Evolutionary conservation across 1,284 basidiomycete species (phyloP).

Genomic region (Mycena sp.): DNA sequence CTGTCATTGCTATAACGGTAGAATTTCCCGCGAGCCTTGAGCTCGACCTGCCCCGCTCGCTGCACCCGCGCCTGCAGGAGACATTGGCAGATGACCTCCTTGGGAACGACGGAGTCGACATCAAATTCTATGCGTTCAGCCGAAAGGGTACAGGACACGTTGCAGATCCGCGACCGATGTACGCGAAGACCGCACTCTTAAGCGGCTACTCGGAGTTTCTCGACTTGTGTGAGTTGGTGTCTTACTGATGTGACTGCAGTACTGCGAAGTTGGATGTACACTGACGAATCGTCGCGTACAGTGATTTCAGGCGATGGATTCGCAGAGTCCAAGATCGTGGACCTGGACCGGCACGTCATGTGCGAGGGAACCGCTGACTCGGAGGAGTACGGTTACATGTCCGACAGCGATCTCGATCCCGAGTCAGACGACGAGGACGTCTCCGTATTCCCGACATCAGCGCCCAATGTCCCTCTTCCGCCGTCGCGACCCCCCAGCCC

Average conservation of each 20-base stretch:
- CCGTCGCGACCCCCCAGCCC: neutral
- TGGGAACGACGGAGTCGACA: constrained; percentile 3
- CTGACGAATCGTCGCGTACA: neutral
- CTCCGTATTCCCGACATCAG: neutral
- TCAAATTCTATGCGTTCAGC: constrained; percentile 17
- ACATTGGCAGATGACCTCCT: neutral
- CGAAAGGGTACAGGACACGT: neutral
- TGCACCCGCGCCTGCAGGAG: neutral
- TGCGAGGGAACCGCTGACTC: neutral
- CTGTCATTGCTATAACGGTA: constrained; percentile 5
- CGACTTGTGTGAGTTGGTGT: constrained; percentile 5
- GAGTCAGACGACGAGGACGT: neutral
- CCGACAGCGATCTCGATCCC: constrained; percentile 16
- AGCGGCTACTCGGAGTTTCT: constrained; percentile 7
- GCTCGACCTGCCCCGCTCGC: neutral
- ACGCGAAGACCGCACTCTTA: constrained; percentile 3
- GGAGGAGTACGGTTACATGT: constrained; percentile 12
- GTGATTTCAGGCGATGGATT: constrained; percentile 6
- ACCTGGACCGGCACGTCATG: constrained; percentile 2
- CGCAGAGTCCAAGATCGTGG: constrained; percentile 7
- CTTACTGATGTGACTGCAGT: neutral
- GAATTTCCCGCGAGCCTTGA: neutral
- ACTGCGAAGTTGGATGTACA: neutral
- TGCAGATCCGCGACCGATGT: neutral
- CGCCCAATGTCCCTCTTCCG: neutral